Evolutionary conservation across 2,329 filamentous ascomycete species (phyloP).

Genomic region (Xylogone sp.): DNA sequence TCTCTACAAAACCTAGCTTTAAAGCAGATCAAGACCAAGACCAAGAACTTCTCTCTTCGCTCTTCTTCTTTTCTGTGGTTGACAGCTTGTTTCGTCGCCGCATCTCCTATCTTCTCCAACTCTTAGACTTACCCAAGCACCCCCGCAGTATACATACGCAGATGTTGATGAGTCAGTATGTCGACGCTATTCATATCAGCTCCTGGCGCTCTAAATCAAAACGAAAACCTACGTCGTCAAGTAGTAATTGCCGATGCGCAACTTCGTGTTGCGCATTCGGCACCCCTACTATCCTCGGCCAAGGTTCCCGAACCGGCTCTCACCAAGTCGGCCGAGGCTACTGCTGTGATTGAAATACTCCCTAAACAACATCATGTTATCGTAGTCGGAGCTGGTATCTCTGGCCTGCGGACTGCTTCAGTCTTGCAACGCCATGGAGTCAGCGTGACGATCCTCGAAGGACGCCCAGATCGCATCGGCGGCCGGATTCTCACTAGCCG

Average conservation of each 20-base stretch:
- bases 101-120: neutral
- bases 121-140: slow-evolving; percentile 6
- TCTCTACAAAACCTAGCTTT: too few relatives aligned
- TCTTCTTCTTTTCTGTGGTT: neutral
- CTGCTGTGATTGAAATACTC: neutral
- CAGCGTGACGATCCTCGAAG: slow-evolving; percentile 53
- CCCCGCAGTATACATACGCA: slow-evolving; percentile 18
- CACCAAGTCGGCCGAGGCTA: neutral
- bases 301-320: neutral
- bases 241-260: slow-evolving; percentile 10
- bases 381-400: slow-evolving; percentile 52
- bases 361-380: slow-evolving; percentile 37
- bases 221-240: slow-evolving; percentile 20
- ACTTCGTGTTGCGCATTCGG: neutral
- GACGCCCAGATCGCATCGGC: slow-evolving; percentile 46
- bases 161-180: slow-evolving; percentile 26
- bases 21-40: too few relatives aligned
- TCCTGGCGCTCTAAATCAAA: slow-evolving; percentile 25
- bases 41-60: neutral
- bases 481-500: slow-evolving; percentile 40
- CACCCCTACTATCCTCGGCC: neutral
- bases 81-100: neutral
- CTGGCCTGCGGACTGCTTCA: slow-evolving; percentile 53
- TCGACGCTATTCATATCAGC: slow-evolving; percentile 26
- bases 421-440: slow-evolving; percentile 49